A percentile compares a stretch with the other conserved stretches of the same genome.
Evolutionary conservation across 108 stramenopile genomes (phyloP).

Genomic region (Phaeodactylum tricornutum): DNA sequence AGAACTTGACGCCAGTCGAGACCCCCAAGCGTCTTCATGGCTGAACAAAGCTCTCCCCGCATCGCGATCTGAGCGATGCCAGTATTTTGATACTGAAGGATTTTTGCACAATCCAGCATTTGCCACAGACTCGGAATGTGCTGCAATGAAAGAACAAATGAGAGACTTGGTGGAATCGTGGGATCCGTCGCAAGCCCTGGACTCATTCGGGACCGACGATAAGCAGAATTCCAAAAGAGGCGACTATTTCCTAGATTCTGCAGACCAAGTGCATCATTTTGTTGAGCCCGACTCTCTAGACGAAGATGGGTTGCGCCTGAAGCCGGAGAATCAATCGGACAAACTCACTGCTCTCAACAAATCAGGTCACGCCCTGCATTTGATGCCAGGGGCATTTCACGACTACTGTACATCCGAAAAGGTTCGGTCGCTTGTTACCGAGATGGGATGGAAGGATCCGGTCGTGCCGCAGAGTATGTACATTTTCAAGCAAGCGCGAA

Average conservation of each 20-base stretch:
- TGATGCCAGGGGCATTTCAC: slow-evolving; percentile 45
- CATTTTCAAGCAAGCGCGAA: slow-evolving; percentile 83
- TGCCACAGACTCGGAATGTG: not conserved
- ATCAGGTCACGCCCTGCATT: slow-evolving; percentile 86
- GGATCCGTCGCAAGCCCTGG: slow-evolving; percentile 3
- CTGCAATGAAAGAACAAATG: slow-evolving; percentile 7
- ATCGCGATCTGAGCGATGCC: no score
- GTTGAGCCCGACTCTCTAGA: slow-evolving; percentile 68
- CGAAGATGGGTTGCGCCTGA: slow-evolving; percentile 15
- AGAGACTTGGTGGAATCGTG: not conserved
- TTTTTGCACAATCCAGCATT: slow-evolving; percentile 7
- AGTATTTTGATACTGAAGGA: slow-evolving; percentile 2
- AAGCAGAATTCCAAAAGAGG: slow-evolving; percentile 63
- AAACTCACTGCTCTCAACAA: slow-evolving; percentile 83
- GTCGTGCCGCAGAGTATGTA: slow-evolving; percentile 91
- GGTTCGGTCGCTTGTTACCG: slow-evolving; percentile 38
- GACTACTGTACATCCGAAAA: slow-evolving; percentile 47
- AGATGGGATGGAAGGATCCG: slow-evolving; percentile 78
- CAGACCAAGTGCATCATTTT: slow-evolving; percentile 71
- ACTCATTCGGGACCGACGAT: slow-evolving; percentile 74
- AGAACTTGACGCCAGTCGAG: no score
- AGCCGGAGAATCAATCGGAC: slow-evolving; percentile 21
- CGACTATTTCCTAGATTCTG: slow-evolving; percentile 84
- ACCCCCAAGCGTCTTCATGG: no score
- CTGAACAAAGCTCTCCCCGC: no score